phyloP scores from a whole-genome alignment of 2,329 filamentous ascomycete species.

The Pseudogymnoascus sp. region DNA sequence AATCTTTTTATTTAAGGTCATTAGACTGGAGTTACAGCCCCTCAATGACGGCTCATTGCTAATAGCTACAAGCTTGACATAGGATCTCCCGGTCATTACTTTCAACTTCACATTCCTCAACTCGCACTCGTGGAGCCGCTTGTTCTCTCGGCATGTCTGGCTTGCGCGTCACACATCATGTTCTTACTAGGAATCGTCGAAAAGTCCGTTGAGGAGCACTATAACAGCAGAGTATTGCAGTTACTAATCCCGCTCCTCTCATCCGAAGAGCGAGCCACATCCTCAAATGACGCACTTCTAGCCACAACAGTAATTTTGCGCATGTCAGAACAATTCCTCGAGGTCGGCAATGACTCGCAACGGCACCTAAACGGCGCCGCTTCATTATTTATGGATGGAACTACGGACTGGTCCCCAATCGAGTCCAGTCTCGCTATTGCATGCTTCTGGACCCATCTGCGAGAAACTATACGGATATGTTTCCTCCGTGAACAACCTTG shows the following conservation, averaged over 20 bases:
- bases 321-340: background rate
- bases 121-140: background rate
- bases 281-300: background rate
- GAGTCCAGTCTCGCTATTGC: background rate
- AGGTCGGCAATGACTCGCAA: background rate
- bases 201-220: background rate
- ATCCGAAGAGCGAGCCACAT: background rate
- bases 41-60: background rate
- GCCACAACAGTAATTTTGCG: background rate
- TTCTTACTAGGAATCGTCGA: background rate
- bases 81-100: background rate
- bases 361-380: background rate
- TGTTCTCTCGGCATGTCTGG: background rate
- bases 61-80: background rate
- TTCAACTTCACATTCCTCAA: background rate
- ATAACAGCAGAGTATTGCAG: background rate
- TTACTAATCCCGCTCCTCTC: background rate
- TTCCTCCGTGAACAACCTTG: background rate
- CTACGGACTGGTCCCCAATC: background rate
- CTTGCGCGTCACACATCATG: background rate
- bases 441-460: background rate
- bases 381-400: background rate
- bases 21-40: too few species aligned
- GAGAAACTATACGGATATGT: background rate
- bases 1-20: too few species aligned